These are phyloP conservation scores for Ganoderma multipileum DNA, from an alignment of 1,284 basidiomycete genomes.

Conservation along the genomic window DNA sequence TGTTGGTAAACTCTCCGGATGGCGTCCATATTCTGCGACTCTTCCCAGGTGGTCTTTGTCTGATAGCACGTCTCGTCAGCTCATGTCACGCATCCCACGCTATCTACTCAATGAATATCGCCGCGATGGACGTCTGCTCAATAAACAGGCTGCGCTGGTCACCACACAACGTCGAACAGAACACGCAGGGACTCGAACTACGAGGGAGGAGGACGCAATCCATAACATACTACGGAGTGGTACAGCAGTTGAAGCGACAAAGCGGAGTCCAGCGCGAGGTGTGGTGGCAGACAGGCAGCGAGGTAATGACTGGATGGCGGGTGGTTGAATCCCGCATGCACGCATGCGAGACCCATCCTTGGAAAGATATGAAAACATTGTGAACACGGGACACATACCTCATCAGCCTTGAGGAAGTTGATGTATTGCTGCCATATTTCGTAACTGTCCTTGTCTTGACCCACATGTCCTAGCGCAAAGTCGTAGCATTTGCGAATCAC, in stretches of 20 bases:
- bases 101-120: neutral
- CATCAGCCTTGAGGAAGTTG: slow-evolving; percentile 82
- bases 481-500: slow-evolving; percentile 92
- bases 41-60: slow-evolving; percentile 83
- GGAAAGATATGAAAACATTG: neutral
- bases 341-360: neutral
- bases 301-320: neutral
- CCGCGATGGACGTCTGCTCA: neutral
- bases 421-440: slow-evolving; percentile 85
- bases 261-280: neutral
- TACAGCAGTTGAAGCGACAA: slow-evolving; percentile 25
- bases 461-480: slow-evolving; percentile 90
- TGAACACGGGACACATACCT: slow-evolving; percentile 52
- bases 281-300: neutral
- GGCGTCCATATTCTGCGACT: slow-evolving; percentile 94
- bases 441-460: slow-evolving; percentile 82
- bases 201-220: neutral
- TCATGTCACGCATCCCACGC: slow-evolving; percentile 6
- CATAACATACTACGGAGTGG: slow-evolving; percentile 13
- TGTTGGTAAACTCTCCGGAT: slow-evolving; percentile 93
- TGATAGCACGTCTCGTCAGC: slow-evolving; percentile 10
- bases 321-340: neutral
- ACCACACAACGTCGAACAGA: neutral
- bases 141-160: neutral
- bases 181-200: slow-evolving; percentile 7